Conservation (phyloP, 495 filamentous ascomycete genomes). For the Parachaetomium inaequale region DNA sequence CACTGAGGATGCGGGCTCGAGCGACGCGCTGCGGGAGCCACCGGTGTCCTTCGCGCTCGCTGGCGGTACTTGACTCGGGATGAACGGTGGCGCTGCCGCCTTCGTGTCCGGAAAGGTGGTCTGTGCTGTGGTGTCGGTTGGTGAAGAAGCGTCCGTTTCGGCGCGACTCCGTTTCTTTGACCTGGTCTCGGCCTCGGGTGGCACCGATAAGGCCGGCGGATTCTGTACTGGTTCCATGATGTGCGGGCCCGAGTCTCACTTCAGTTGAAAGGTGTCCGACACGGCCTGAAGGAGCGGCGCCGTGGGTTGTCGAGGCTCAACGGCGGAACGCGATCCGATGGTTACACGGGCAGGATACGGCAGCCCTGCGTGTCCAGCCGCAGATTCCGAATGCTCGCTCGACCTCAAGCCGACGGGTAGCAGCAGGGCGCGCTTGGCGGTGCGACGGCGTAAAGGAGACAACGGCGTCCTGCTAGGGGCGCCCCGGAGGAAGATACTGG, state of each 20-base stretch:
- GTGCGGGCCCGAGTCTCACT: background rate
- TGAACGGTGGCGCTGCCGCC: background rate
- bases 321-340: constrained; percentile 10
- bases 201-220: constrained; percentile 10
- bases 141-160: constrained; percentile 9
- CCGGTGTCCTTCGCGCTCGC: background rate
- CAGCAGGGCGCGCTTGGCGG: background rate
- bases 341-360: constrained; percentile 3
- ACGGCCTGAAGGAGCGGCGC: background rate
- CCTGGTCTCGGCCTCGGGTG: background rate
- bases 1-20: constrained; percentile 7
- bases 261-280: background rate
- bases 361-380: background rate
- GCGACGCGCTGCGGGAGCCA: background rate
- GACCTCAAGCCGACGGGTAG: background rate
- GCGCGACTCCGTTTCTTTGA: constrained; percentile 12
- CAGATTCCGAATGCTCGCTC: background rate
- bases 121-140: background rate
- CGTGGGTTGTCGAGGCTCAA: background rate
- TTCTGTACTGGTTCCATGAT: constrained; percentile 18
- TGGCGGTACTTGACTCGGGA: background rate
- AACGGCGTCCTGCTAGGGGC: background rate
- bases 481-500: background rate
- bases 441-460: background rate
- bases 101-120: background rate